These are phyloP conservation scores for Fusarium sp. DNA, from an alignment of 2,329 filamentous ascomycete genomes.

Conservation along the genomic window DNA sequence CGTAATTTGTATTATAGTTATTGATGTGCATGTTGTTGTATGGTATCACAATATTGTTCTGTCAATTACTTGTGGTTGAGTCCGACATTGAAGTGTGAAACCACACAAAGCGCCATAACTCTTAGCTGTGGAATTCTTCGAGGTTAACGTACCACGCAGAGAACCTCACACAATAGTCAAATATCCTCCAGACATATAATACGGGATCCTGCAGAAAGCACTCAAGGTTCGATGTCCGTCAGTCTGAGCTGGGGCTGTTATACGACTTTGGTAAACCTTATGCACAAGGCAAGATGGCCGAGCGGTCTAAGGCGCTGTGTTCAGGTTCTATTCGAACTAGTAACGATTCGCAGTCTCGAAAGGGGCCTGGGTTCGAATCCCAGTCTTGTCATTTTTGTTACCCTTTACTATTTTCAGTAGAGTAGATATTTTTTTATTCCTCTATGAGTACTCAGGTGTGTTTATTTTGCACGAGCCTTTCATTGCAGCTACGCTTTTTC, in stretches of 20 bases:
- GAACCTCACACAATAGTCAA: accelerated
- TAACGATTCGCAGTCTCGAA: conserved; percentile 43
- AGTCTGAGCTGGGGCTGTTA: accelerated
- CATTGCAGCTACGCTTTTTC: no score
- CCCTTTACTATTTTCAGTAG: no score
- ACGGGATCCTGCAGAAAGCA: background rate
- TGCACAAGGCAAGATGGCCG: conserved; percentile 27
- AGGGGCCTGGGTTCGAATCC: conserved; percentile 43
- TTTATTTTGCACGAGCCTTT: no score
- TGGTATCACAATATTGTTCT: no score
- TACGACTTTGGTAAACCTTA: accelerated
- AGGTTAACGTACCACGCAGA: no score
- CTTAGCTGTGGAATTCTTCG: no score
- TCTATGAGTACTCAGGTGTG: no score
- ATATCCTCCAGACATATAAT: accelerated
- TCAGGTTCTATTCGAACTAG: conserved; percentile 38
- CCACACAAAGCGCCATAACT: no score
- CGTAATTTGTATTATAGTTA: accelerated
- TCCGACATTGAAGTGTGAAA: no score
- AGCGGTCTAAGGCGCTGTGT: conserved; percentile 43
- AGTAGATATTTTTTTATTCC: background rate
- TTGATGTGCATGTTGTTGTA: no score
- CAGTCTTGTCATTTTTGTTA: conserved; percentile 32
- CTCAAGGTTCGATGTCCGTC: accelerated
- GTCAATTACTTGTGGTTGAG: no score